phyloP scores from a whole-genome alignment of 805 yeast species.

The Ogataea philodendri region DNA sequence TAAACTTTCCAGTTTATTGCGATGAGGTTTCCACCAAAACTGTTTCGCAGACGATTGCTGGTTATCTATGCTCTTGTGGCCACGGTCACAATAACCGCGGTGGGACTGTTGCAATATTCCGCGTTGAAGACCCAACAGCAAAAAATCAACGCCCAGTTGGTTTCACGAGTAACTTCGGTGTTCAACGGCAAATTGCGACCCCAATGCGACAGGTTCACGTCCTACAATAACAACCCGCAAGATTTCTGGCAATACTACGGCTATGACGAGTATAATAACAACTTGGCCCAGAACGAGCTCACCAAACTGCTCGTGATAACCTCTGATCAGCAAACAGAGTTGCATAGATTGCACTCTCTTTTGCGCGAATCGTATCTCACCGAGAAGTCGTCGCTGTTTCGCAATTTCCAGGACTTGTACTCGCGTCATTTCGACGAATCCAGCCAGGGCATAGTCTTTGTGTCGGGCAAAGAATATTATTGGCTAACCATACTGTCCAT shows the following conservation, averaged over 20 bases:
- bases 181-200: constrained; percentile 20
- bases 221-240: constrained; percentile 23
- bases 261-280: constrained; percentile 25
- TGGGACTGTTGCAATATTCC: constrained; percentile 7
- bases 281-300: constrained; percentile 22
- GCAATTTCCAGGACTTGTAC: constrained; percentile 11
- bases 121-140: constrained; percentile 18
- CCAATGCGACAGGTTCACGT: constrained; percentile 26
- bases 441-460: constrained; percentile 31
- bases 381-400: constrained; percentile 16
- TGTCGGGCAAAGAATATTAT: constrained; percentile 30
- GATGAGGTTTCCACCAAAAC: constrained; percentile 9
- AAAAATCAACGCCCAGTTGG: constrained; percentile 14
- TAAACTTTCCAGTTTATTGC: too few species aligned
- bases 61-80: constrained; percentile 5
- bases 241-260: constrained; percentile 35
- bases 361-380: constrained; percentile 20
- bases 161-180: constrained; percentile 16
- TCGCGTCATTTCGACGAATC: constrained; percentile 14
- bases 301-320: constrained; percentile 24
- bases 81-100: constrained; percentile 4
- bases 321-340: constrained; percentile 26
- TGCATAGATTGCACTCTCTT: constrained; percentile 22
- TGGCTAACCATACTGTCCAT: constrained; percentile 33
- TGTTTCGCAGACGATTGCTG: constrained; percentile 10